Conservation (phyloP, 1,284 basidiomycete species). For the Leccinum griseonigrum region DNA sequence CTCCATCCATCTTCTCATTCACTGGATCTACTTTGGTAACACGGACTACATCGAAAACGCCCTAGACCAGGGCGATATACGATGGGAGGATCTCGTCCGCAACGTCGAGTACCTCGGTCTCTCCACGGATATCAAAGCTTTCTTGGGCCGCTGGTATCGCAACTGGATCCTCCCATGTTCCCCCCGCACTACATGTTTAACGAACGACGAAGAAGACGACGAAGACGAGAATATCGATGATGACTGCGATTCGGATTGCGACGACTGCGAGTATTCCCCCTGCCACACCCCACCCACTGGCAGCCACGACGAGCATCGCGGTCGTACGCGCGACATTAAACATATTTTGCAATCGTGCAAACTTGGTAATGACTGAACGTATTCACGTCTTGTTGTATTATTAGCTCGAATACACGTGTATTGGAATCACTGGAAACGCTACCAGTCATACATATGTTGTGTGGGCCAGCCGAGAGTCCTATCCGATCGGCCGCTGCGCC, state of each 20-base stretch:
- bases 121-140: slow-evolving; percentile 63
- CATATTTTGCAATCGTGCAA: background rate
- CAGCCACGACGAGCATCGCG: slow-evolving; percentile 24
- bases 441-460: background rate
- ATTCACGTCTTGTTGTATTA: too few relatives aligned
- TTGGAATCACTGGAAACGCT: too few relatives aligned
- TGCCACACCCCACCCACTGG: slow-evolving; percentile 4
- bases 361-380: too few relatives aligned
- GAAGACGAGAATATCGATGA: slow-evolving; percentile 6
- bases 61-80: slow-evolving; percentile 55
- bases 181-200: slow-evolving; percentile 5
- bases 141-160: slow-evolving; percentile 64
- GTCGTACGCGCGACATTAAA: slow-evolving; percentile 24
- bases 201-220: slow-evolving; percentile 20
- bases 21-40: slow-evolving; percentile 78
- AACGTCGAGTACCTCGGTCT: slow-evolving; percentile 80
- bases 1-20: slow-evolving; percentile 67
- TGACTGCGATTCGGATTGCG: slow-evolving; percentile 25
- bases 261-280: slow-evolving; percentile 25
- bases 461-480: background rate
- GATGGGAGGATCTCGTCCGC: slow-evolving; percentile 77
- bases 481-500: background rate
- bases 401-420: too few relatives aligned
- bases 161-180: slow-evolving; percentile 44
- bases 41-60: slow-evolving; percentile 57